phyloP scores from a whole-genome alignment of 768 basidiomycete genomes.

The Neoboletus brunneissimus region DNA sequence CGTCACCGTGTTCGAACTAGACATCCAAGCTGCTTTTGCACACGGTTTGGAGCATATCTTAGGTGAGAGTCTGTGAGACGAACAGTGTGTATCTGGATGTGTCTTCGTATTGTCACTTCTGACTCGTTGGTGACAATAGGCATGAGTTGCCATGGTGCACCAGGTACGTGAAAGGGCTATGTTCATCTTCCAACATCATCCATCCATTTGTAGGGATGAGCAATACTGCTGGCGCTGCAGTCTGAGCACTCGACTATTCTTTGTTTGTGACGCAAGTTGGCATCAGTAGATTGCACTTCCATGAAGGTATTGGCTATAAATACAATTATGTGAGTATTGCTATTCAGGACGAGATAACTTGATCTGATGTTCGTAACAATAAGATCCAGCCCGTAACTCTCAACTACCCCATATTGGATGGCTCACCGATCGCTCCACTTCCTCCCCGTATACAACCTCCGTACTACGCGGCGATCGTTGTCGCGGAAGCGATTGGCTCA shows the following conservation, averaged over 20 bases:
- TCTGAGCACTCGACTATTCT: constrained; percentile 67
- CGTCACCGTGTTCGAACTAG: constrained; percentile 47
- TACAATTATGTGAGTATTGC: constrained; percentile 51
- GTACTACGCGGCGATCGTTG: constrained; percentile 64
- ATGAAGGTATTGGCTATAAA: constrained; percentile 69
- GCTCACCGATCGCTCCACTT: constrained; percentile 47
- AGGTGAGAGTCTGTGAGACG: constrained; percentile 62
- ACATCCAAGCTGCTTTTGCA: constrained; percentile 48
- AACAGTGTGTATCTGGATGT: constrained; percentile 47
- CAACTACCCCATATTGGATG: constrained; percentile 56
- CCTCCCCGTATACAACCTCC: constrained; percentile 61
- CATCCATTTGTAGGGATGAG: constrained; percentile 46
- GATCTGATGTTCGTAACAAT: constrained; percentile 2
- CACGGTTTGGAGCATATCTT: constrained; percentile 55
- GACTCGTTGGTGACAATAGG: constrained; percentile 11
- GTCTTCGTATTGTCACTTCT: neutral
- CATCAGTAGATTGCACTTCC: constrained; percentile 56
- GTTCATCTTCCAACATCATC: neutral
- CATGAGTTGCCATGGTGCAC: constrained; percentile 40
- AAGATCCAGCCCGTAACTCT: constrained; percentile 65
- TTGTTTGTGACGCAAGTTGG: constrained; percentile 57
- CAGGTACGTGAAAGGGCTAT: constrained; percentile 6
- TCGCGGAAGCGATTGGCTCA: constrained; percentile 53
- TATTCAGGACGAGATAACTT: neutral
- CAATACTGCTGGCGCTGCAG: constrained; percentile 66